Percentiles rank a stretch among this genome's conserved stretches.
Conservation (phyloP, 2,329 filamentous ascomycete genomes). For the Colletotrichum tamarilloi region DNA sequence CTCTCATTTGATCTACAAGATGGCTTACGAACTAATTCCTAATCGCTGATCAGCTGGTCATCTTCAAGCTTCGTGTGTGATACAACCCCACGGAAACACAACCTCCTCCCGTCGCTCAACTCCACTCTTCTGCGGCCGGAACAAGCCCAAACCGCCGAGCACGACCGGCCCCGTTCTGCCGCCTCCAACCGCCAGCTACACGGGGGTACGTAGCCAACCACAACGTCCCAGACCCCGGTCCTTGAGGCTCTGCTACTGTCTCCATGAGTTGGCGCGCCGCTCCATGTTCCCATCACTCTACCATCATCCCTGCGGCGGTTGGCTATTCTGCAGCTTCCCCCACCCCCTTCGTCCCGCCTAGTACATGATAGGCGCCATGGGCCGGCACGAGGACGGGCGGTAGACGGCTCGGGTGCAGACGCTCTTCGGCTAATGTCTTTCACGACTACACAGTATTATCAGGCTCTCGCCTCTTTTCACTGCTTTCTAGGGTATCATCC, state of each 20-base stretch:
- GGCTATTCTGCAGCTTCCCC: background rate
- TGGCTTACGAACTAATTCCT: background rate
- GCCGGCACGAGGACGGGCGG: conserved; percentile 12
- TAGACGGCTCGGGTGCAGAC: background rate
- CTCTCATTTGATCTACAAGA: background rate
- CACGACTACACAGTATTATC: background rate
- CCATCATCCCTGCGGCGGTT: background rate
- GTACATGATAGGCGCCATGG: background rate
- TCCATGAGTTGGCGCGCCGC: background rate
- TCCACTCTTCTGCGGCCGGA: background rate
- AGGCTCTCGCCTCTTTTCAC: background rate
- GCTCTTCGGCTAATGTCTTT: background rate
- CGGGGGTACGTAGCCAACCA: background rate
- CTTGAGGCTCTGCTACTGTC: background rate
- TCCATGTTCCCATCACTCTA: background rate
- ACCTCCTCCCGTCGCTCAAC: background rate
- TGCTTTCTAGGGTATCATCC: background rate
- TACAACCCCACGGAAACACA: background rate
- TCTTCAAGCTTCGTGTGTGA: background rate
- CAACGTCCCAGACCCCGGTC: too few species aligned
- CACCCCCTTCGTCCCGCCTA: background rate
- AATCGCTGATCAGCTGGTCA: background rate
- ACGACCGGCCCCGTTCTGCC: background rate
- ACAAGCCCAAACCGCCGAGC: background rate
- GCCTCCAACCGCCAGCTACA: background rate